phyloP scores from a whole-genome alignment of 345 rosid species.

The Theobroma cacao region DNA sequence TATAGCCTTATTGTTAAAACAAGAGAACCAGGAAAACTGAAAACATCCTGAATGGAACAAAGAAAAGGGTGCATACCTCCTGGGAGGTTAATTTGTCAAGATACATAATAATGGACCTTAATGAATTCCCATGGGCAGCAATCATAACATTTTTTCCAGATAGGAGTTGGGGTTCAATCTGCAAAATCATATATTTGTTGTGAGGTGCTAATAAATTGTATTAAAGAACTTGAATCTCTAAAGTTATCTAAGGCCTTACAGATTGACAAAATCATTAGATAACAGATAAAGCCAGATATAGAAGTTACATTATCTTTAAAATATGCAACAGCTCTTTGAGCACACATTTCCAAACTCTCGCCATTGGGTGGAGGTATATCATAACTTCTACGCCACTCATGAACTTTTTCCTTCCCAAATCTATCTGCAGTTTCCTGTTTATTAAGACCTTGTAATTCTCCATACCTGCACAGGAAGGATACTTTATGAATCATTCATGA shows the following conservation, averaged over 20 bases:
- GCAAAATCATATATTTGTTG: constrained; percentile 18
- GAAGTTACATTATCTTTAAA: constrained; percentile 47
- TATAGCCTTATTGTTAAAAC: not conserved
- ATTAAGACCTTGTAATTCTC: constrained; percentile 94
- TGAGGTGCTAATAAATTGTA: constrained; percentile 16
- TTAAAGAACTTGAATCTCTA: not conserved
- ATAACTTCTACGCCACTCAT: constrained; percentile 97
- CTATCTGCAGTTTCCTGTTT: constrained; percentile 94
- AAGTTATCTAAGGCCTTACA: not conserved
- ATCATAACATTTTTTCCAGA: constrained; percentile 86
- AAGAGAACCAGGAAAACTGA: not conserved
- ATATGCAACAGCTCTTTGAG: constrained; percentile 85
- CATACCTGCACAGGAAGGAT: constrained; percentile 58
- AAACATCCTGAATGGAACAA: not conserved
- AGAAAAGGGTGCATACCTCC: constrained; percentile 53
- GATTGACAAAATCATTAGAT: not conserved
- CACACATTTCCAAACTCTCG: constrained; percentile 99
- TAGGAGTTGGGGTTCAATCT: constrained; percentile 87
- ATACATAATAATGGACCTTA: constrained; percentile 95
- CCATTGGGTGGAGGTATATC: constrained; percentile 96
- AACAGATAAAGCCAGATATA: constrained; percentile 4
- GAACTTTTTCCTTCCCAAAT: constrained; percentile 89
- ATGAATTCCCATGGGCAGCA: constrained; percentile 95
- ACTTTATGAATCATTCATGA: not conserved
- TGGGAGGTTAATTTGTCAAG: constrained; percentile 93